Base-by-base conservation (phyloP, 495 filamentous ascomycete genomes). In the Talaromyces thailandensis region DNA sequence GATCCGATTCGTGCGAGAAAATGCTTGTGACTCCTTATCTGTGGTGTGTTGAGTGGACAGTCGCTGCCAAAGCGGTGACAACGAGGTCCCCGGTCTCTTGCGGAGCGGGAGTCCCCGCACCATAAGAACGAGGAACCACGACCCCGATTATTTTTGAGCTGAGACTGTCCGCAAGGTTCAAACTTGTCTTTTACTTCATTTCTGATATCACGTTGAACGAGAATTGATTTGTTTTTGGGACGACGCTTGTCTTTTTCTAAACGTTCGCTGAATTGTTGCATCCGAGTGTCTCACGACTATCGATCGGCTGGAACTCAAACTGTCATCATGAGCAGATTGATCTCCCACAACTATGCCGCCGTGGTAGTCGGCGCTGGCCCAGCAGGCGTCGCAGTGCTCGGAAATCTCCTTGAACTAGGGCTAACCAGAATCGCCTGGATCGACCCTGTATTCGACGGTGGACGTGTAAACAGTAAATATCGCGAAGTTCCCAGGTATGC, bases 281-380 rank as follows among this genome's bases (percentile, higher is more conserved):
- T 28, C 23, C 3, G n/a, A 21, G 18, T 9, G 2, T 21, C 7
- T 6, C 43, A 48, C 43, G 43, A 40, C 9, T 40, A 16, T 7
- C n/a, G n/a, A 48, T 48, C 57, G 23, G 12, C 57, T 18, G 16
- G 21, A 8, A 25, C 24, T 21, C 57, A 43, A 9, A 16, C 37
- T 16, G 31, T 21, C 21, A 18, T 16, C n/a, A 61, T 61, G 59
- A 61, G 59, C 59, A 50, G 59, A 32, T 18, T 48, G 25, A 51
- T 71, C 37, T 64, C 76, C 28, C 68, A 71, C 24, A 76, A 67
- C 68, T 80, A 73, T 64, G 74, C 75, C 23, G 81, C 81, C 0
- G 76, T 85, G 7, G 82, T 85, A 7, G 81, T 84, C 37, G 83
- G 83, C 60, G 80, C 79, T 51, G 83, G 83, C 35, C 80, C 83